A percentile compares a stretch with the other conserved stretches of the same genome.
Conservation (phyloP, 257 asterid species). For the Schizonepeta tenuifolia region DNA sequence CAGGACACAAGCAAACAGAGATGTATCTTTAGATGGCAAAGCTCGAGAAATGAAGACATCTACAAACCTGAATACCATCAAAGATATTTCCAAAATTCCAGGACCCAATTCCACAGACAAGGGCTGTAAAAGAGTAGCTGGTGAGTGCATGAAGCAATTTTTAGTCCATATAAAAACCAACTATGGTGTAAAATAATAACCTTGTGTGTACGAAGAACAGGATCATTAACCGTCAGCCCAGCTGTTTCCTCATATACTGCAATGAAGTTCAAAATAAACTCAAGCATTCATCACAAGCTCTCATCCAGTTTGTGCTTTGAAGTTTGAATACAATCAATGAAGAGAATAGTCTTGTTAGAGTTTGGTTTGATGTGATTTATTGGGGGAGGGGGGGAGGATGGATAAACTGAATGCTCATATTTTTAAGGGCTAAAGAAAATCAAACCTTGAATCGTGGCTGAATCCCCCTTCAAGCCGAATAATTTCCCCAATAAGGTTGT, state of each 20-base stretch:
- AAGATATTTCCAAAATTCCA: conserved; percentile 91
- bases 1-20: conserved; percentile 7
- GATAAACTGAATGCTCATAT: too few species aligned
- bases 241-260: conserved; percentile 98
- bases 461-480: conserved; percentile 97
- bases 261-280: conserved; percentile 32
- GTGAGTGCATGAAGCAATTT: conserved; percentile 9
- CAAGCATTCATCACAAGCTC: background rate
- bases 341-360: too few species aligned
- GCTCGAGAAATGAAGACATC: conserved; percentile 3
- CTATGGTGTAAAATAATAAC: conserved; percentile 36
- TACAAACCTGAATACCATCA: conserved; percentile 91
- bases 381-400: too few species aligned
- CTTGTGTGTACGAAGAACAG: conserved; percentile 95
- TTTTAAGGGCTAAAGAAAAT: conserved; percentile 4
- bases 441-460: conserved; percentile 96
- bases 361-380: too few species aligned
- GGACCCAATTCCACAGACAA: conserved; percentile 93
- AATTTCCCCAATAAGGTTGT: conserved; percentile 94
- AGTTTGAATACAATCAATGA: background rate
- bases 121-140: conserved; percentile 59
- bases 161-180: background rate
- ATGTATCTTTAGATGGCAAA: conserved; percentile 6
- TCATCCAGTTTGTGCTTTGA: background rate
- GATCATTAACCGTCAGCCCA: conserved; percentile 93